Evolutionary conservation across 2,329 filamentous ascomycete species (phyloP).

Genomic region (Coniella lustricola): DNA sequence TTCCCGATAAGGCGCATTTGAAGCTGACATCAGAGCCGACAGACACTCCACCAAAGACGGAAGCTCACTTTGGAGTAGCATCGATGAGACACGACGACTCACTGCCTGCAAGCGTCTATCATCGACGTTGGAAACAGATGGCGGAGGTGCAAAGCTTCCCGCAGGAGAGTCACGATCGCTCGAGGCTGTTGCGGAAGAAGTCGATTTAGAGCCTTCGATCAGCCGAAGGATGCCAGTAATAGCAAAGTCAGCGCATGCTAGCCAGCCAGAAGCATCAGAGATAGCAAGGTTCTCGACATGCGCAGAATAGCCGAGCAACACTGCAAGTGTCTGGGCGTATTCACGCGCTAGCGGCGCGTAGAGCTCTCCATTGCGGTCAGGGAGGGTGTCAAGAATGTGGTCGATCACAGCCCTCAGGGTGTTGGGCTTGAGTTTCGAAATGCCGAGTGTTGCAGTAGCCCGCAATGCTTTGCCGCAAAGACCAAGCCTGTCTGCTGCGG

Average conservation of each 20-base stretch:
- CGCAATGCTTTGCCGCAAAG: slow-evolving; percentile 67
- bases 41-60: slow-evolving; percentile 60
- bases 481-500: slow-evolving; percentile 52
- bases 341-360: slow-evolving; percentile 65
- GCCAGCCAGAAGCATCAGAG: slow-evolving; percentile 52
- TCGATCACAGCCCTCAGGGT: slow-evolving; percentile 73
- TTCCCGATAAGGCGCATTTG: slow-evolving; percentile 59
- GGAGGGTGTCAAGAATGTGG: slow-evolving; percentile 72
- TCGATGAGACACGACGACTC: slow-evolving; percentile 19
- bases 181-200: background rate
- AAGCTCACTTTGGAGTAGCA: slow-evolving; percentile 29
- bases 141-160: slow-evolving; percentile 5
- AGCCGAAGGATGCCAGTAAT: slow-evolving; percentile 52
- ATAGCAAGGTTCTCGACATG: slow-evolving; percentile 73
- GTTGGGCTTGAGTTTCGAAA: slow-evolving; percentile 62
- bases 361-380: slow-evolving; percentile 52
- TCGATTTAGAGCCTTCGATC: slow-evolving; percentile 33
- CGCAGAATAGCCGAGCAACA: slow-evolving; percentile 63
- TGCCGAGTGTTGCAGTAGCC: slow-evolving; percentile 61
- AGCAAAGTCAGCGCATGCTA: slow-evolving; percentile 63
- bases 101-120: slow-evolving; percentile 15
- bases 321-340: slow-evolving; percentile 69
- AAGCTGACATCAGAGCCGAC: slow-evolving; percentile 52
- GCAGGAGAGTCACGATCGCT: slow-evolving; percentile 21
- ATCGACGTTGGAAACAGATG: slow-evolving; percentile 7